phyloP scores from a whole-genome alignment of 2,329 filamentous ascomycete genomes.

The Fusarium sororula region DNA sequence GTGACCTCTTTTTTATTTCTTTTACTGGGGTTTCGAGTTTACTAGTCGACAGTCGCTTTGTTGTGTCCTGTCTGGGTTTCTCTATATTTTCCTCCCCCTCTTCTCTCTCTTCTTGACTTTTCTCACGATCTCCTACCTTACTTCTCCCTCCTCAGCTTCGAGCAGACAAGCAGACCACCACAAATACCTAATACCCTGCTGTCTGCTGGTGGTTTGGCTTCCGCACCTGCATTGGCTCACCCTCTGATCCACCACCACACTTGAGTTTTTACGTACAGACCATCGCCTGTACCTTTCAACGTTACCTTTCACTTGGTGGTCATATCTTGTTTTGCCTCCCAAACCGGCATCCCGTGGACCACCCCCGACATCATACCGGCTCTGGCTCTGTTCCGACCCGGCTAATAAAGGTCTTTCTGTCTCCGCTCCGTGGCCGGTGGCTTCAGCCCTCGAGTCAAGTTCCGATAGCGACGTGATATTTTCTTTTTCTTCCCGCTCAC shows the following conservation, averaged over 20 bases:
- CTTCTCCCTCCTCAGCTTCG: background rate
- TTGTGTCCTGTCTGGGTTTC: slow-evolving; percentile 10
- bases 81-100: slow-evolving; percentile 20
- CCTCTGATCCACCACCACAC: slow-evolving; percentile 46
- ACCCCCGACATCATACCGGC: slow-evolving; percentile 40
- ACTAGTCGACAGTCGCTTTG: slow-evolving; percentile 17
- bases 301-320: slow-evolving; percentile 15
- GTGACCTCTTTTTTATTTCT: slow-evolving; percentile 40
- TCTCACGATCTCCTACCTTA: slow-evolving; percentile 13
- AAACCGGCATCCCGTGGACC: slow-evolving; percentile 37
- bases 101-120: slow-evolving; percentile 5
- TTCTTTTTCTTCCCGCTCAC: slow-evolving; percentile 22
- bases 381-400: slow-evolving; percentile 29
- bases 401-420: slow-evolving; percentile 35
- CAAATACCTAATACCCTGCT: slow-evolving; percentile 23
- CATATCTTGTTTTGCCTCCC: slow-evolving; percentile 31
- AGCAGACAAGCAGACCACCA: slow-evolving; percentile 16
- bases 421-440: slow-evolving; percentile 34
- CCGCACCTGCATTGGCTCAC: slow-evolving; percentile 45
- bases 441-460: slow-evolving; percentile 21
- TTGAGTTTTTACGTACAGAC: slow-evolving; percentile 49
- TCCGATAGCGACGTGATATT: slow-evolving; percentile 32
- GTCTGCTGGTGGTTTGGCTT: slow-evolving; percentile 34
- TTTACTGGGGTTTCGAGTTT: slow-evolving; percentile 28
- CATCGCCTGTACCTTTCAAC: slow-evolving; percentile 15